A percentile compares a stretch with the other conserved stretches of the same genome.
Conservation (phyloP, 1,284 basidiomycete species). For the Rhodotorula sp. region DNA sequence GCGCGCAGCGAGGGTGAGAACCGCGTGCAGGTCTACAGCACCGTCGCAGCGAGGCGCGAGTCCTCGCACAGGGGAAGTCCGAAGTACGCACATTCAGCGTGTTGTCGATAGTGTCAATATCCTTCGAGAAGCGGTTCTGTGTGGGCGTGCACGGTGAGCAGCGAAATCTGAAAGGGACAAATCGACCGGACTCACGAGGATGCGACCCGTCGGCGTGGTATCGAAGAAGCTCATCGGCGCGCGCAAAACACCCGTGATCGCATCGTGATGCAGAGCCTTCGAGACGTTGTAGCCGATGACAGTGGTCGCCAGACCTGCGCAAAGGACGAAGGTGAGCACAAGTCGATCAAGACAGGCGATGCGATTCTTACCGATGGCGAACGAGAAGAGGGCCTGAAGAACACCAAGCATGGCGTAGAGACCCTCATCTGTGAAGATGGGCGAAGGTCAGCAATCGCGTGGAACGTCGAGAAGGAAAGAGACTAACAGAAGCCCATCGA, state of each 20-base stretch:
- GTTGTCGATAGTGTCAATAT: constrained; percentile 78
- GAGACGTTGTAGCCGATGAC: constrained; percentile 45
- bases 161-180: constrained; percentile 37
- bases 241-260: constrained; percentile 65
- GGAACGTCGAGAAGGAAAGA: not conserved
- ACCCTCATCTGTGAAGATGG: constrained; percentile 62
- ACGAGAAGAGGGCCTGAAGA: constrained; percentile 61
- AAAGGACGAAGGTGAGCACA: too few relatives aligned
- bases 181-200: constrained; percentile 62
- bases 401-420: constrained; percentile 69
- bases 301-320: constrained; percentile 19
- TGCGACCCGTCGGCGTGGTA: constrained; percentile 77
- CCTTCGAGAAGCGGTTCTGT: constrained; percentile 59
- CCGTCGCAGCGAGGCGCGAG: too few relatives aligned
- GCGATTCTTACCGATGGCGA: constrained; percentile 53
- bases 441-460: not conserved
- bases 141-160: not conserved
- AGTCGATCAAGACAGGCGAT: constrained; percentile 5
- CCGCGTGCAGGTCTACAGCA: too few relatives aligned
- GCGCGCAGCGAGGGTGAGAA: too few relatives aligned
- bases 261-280: constrained; percentile 51
- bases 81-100: constrained; percentile 51
- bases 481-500: constrained; percentile 27
- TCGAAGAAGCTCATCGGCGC: constrained; percentile 79
- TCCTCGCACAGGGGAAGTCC: too few relatives aligned